phyloP scores from a whole-genome alignment of 2,329 filamentous ascomycete genomes.

The Clarireedia sp. region DNA sequence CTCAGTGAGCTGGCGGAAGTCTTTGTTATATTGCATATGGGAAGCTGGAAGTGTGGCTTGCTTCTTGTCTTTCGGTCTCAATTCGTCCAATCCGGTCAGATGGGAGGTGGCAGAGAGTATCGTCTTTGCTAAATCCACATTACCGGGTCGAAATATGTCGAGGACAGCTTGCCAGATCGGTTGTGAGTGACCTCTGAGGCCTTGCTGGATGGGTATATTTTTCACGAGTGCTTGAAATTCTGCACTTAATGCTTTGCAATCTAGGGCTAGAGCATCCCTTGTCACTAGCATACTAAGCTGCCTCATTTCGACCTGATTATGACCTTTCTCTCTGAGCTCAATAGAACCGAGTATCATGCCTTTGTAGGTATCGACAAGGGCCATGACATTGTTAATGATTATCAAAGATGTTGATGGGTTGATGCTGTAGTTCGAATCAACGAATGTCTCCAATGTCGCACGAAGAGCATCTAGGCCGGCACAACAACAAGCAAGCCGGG shows the following conservation, averaged over 20 bases:
- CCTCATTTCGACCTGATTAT: conserved; percentile 40
- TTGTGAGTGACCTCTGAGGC: conserved; percentile 61
- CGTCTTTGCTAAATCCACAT: conserved; percentile 64
- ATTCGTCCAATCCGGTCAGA: conserved; percentile 68
- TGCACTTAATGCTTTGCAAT: conserved; percentile 60
- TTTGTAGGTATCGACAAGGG: conserved; percentile 55
- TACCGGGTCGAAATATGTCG: conserved; percentile 56
- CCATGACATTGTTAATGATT: conserved; percentile 57
- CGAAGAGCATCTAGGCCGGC: conserved; percentile 55
- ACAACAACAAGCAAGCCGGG: conserved; percentile 53
- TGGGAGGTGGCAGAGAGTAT: conserved; percentile 53
- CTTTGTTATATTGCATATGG: conserved; percentile 69
- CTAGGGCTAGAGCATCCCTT: conserved; percentile 57
- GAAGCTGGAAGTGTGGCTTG: conserved; percentile 39
- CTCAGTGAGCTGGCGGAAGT: conserved; percentile 53
- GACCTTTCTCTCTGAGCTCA: conserved; percentile 37
- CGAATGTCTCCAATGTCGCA: conserved; percentile 49
- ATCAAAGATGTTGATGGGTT: conserved; percentile 47
- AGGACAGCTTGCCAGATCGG: conserved; percentile 73
- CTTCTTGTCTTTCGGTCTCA: conserved; percentile 34
- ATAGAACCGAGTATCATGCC: conserved; percentile 50
- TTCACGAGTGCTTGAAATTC: conserved; percentile 60
- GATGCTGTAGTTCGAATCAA: conserved; percentile 41
- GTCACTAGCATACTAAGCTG: conserved; percentile 56
- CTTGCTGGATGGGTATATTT: conserved; percentile 54